These are phyloP conservation scores for Erodium texanum DNA, from an alignment of 441 rosid species.

Conservation along the genomic window DNA sequence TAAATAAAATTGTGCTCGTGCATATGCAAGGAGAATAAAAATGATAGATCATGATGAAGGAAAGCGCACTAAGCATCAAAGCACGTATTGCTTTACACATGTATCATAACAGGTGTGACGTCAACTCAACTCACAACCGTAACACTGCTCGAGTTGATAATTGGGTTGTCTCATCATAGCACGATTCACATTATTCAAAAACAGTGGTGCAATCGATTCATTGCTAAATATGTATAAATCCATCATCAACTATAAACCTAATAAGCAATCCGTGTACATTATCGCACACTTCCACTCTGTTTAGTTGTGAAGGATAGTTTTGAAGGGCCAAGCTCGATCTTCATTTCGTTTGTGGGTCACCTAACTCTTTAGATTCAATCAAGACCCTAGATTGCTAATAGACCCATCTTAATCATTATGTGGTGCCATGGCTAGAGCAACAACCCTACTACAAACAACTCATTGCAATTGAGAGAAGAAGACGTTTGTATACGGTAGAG, in stretches of 20 bases:
- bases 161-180: neutral
- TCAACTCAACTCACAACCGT: neutral
- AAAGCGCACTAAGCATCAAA: neutral
- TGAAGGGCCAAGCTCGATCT: neutral
- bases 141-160: neutral
- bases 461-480: neutral
- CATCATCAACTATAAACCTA: neutral
- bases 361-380: neutral
- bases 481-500: neutral
- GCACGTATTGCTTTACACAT: neutral
- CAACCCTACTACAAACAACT: neutral
- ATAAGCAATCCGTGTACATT: neutral
- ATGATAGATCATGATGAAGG: neutral
- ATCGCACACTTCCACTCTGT: neutral
- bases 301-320: neutral
- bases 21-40: neutral
- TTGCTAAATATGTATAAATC: neutral
- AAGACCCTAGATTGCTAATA: neutral
- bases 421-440: neutral
- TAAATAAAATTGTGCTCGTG: too few species aligned
- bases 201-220: neutral
- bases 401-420: neutral
- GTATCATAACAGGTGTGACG: neutral
- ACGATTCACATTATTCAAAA: neutral
- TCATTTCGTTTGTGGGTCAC: neutral